Percentiles rank a stretch among this genome's conserved stretches.
Evolutionary conservation across 495 filamentous ascomycete genomes (phyloP).

Genomic region (Umbilicaria muhlenbergii): DNA sequence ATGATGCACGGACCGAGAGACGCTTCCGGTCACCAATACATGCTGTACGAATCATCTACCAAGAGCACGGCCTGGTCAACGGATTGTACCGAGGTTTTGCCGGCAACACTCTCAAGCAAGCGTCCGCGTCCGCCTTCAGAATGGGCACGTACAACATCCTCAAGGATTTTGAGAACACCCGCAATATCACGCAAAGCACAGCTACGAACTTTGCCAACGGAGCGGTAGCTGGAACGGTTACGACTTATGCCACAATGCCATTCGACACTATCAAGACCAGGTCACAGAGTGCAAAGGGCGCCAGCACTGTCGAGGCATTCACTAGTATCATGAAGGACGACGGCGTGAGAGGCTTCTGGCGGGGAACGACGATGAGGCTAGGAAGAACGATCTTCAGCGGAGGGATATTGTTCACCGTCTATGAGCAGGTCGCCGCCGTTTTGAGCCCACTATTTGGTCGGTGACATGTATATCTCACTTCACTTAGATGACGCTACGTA

Average conservation of each 20-base stretch:
- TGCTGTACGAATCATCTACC: slow-evolving; percentile 29
- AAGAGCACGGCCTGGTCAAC: slow-evolving; percentile 28
- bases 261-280: slow-evolving; percentile 55
- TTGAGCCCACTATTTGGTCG: slow-evolving; percentile 7
- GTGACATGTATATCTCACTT: background rate
- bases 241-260: slow-evolving; percentile 46
- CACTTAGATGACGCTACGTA: too few species aligned
- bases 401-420: slow-evolving; percentile 49
- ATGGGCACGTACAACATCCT: slow-evolving; percentile 56
- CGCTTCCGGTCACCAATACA: slow-evolving; percentile 37
- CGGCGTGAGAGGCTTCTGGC: slow-evolving; percentile 46
- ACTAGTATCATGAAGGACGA: slow-evolving; percentile 34
- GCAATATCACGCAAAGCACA: slow-evolving; percentile 25
- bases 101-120: slow-evolving; percentile 52
- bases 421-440: slow-evolving; percentile 36
- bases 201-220: slow-evolving; percentile 45
- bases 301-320: slow-evolving; percentile 36
- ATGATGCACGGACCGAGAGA: slow-evolving; percentile 39
- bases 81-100: slow-evolving; percentile 46
- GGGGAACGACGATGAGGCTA: slow-evolving; percentile 50
- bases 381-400: slow-evolving; percentile 47
- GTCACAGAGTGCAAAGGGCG: slow-evolving; percentile 36
- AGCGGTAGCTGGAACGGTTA: slow-evolving; percentile 41
- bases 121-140: slow-evolving; percentile 43
- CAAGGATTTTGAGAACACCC: slow-evolving; percentile 37